These are phyloP conservation scores for Claviceps monticola DNA, from an alignment of 2,329 filamentous ascomycete genomes.

Conservation along the genomic window DNA sequence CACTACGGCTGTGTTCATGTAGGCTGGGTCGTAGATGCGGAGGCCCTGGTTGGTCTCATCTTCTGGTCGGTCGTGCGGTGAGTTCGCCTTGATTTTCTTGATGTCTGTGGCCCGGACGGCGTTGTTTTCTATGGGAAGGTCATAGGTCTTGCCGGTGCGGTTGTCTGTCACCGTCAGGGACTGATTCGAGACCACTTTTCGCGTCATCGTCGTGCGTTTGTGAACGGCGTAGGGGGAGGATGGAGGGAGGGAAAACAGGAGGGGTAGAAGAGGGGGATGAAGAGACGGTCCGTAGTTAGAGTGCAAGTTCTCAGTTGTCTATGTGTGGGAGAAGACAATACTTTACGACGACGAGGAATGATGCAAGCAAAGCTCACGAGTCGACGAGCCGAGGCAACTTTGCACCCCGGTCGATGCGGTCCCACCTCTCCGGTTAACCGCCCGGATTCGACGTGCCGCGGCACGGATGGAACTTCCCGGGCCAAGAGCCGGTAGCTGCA, in stretches of 20 bases:
- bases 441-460: not conserved
- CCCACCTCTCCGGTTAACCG: not conserved
- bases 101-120: constrained; percentile 35
- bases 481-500: not conserved
- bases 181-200: constrained; percentile 11
- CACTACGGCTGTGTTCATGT: constrained; percentile 38
- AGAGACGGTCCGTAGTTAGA: too few relatives aligned
- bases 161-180: constrained; percentile 33
- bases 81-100: constrained; percentile 32
- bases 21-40: constrained; percentile 36
- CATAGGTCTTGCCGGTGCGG: constrained; percentile 32
- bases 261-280: too few relatives aligned
- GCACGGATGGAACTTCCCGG: not conserved
- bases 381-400: too few relatives aligned
- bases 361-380: too few relatives aligned
- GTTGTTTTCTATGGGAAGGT: constrained; percentile 35
- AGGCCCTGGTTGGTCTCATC: constrained; percentile 35
- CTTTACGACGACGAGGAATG: too few relatives aligned
- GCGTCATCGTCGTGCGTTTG: not conserved
- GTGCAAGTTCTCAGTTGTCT: too few relatives aligned
- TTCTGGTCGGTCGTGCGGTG: constrained; percentile 23
- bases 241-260: too few relatives aligned
- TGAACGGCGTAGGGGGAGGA: too few relatives aligned
- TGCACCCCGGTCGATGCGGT: too few relatives aligned
- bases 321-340: too few relatives aligned